A percentile compares a stretch with the other conserved stretches of the same genome.
These are phyloP conservation scores for Serendipita sp. DNA, from an alignment of 768 basidiomycete species.

Conservation along the genomic window DNA sequence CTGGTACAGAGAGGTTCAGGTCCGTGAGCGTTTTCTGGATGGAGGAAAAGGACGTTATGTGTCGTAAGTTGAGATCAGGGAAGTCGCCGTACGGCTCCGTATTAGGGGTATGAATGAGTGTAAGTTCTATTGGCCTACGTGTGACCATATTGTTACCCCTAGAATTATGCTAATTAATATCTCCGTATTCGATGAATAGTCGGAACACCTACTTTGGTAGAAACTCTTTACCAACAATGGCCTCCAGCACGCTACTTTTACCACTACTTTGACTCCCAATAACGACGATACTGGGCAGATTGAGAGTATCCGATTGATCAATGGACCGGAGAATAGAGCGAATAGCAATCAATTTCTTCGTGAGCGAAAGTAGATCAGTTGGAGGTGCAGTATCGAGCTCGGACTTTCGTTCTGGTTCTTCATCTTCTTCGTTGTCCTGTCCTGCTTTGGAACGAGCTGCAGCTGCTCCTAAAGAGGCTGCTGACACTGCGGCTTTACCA, in stretches of 20 bases:
- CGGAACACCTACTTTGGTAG: constrained; percentile 73
- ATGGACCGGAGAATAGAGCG: constrained; percentile 87
- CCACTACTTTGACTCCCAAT: constrained; percentile 97
- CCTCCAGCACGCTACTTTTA: constrained; percentile 93
- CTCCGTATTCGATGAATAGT: not conserved
- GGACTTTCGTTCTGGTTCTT: constrained; percentile 12
- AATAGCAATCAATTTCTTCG: constrained; percentile 90
- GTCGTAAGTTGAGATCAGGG: constrained; percentile 74
- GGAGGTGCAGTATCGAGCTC: constrained; percentile 25
- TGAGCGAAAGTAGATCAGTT: constrained; percentile 85
- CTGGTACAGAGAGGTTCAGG: constrained; percentile 82
- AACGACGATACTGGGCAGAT: constrained; percentile 93
- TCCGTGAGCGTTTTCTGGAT: constrained; percentile 90
- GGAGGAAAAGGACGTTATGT: constrained; percentile 76
- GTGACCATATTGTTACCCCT: constrained; percentile 99
- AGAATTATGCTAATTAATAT: constrained; percentile 8
- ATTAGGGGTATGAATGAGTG: constrained; percentile 79
- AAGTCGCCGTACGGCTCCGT: constrained; percentile 76
- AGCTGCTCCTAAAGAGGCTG: constrained; percentile 64
- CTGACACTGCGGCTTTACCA: constrained; percentile 57
- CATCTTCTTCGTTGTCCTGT: constrained; percentile 25
- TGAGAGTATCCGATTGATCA: constrained; percentile 87
- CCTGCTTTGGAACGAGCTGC: constrained; percentile 32
- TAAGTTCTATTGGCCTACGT: constrained; percentile 92
- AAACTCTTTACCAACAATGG: constrained; percentile 96